phyloP scores from a whole-genome alignment of 129 eudicot species.

The Flaveria sonorensis region DNA sequence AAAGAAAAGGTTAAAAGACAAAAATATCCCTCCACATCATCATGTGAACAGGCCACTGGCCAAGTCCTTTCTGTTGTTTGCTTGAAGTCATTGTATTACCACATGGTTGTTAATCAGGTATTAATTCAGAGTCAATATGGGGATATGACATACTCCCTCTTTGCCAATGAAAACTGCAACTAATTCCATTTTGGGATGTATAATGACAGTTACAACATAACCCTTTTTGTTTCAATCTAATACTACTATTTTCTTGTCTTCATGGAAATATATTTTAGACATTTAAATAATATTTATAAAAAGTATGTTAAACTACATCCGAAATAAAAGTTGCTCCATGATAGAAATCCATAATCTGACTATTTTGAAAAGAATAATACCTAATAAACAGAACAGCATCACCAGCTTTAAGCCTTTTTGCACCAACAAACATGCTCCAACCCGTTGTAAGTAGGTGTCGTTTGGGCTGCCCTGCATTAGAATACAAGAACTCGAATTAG shows the following conservation, averaged over 20 bases:
- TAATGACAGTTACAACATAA: constrained; percentile 28
- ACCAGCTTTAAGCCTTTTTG: constrained; percentile 93
- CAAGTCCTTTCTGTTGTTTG: constrained; percentile 19
- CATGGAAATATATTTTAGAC: background rate
- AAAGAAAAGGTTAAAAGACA: background rate
- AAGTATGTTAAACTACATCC: background rate
- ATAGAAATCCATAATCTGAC: background rate
- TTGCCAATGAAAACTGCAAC: background rate
- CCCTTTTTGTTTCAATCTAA: background rate
- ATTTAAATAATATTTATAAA: background rate
- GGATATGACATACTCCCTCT: constrained; percentile 4
- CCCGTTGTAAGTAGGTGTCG: constrained; percentile 98
- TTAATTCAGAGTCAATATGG: background rate
- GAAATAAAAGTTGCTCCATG: constrained; percentile 48
- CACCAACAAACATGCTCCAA: constrained; percentile 98
- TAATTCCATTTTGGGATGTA: constrained; percentile 24
- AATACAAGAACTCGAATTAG: constrained; percentile 16
- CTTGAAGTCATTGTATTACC: constrained; percentile 14
- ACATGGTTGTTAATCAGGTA: constrained; percentile 15
- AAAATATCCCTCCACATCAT: constrained; percentile 6
- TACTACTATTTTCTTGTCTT: background rate
- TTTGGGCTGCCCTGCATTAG: constrained; percentile 87
- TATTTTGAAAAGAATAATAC: constrained; percentile 35
- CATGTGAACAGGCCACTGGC: constrained; percentile 16
- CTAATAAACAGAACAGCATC: constrained; percentile 93